phyloP scores from a whole-genome alignment of 2,329 filamentous ascomycete species.

The Tolypocladium sp. region DNA sequence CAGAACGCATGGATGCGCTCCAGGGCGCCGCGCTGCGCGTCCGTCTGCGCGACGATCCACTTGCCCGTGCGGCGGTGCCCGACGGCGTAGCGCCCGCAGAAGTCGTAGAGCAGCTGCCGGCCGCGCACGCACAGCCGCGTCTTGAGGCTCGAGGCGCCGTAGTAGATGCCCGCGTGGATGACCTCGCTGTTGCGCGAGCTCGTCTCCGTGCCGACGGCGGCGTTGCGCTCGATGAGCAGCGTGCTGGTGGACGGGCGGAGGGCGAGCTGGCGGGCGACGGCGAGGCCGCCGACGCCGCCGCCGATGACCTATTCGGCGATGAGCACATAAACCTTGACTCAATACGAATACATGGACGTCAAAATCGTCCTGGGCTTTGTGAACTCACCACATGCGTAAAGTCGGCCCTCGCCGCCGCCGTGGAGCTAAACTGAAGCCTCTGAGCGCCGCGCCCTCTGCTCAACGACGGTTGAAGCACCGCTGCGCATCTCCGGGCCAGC shows the following conservation, averaged over 20 bases:
- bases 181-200: constrained; percentile 90
- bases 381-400: constrained; percentile 36
- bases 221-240: constrained; percentile 73
- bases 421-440: constrained; percentile 25
- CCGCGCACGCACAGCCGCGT: constrained; percentile 74
- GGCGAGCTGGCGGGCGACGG: constrained; percentile 66
- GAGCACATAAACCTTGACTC: neutral
- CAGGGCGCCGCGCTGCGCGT: constrained; percentile 55
- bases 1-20: constrained; percentile 41
- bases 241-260: constrained; percentile 53
- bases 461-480: neutral
- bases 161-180: constrained; percentile 93
- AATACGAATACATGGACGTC: neutral
- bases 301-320: constrained; percentile 37
- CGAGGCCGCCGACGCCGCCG: constrained; percentile 65
- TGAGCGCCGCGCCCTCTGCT: constrained; percentile 1
- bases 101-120: constrained; percentile 65
- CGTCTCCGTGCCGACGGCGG: constrained; percentile 71
- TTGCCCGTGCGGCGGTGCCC: constrained; percentile 72
- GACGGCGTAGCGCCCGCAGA: constrained; percentile 61
- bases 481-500: constrained; percentile 1
- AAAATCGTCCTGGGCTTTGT: neutral
- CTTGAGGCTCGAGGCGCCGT: constrained; percentile 68
- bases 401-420: constrained; percentile 22
- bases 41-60: constrained; percentile 88